Conservation (phyloP, 257 asterid genomes). For the Plantago elongata region DNA sequence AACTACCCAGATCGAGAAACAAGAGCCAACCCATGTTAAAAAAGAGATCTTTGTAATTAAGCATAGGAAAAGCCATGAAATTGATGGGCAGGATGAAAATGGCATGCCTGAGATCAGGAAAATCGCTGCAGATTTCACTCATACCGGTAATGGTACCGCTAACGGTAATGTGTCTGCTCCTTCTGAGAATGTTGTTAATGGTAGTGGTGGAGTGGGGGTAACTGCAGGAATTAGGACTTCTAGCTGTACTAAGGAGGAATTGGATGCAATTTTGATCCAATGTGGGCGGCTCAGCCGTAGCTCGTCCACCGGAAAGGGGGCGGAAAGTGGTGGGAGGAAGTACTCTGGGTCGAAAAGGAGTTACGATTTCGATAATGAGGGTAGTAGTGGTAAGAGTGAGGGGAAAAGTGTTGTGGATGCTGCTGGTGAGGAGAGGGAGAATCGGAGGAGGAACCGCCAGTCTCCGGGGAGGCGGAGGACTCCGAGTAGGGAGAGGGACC, state of each 20-base stretch:
- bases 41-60: slow-evolving; percentile 70
- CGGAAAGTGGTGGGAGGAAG: slow-evolving; percentile 47
- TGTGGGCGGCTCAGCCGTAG: slow-evolving; percentile 97
- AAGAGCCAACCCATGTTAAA: slow-evolving; percentile 42
- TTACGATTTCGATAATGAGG: slow-evolving; percentile 74
- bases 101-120: slow-evolving; percentile 22
- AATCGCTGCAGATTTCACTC: slow-evolving; percentile 12
- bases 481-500: slow-evolving; percentile 89
- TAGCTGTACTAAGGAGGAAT: slow-evolving; percentile 90
- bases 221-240: slow-evolving; percentile 70
- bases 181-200: slow-evolving; percentile 5
- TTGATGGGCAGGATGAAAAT: slow-evolving; percentile 34
- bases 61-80: slow-evolving; percentile 78
- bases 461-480: slow-evolving; percentile 74
- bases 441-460: slow-evolving; percentile 10
- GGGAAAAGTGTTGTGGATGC: slow-evolving; percentile 24
- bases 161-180: background rate
- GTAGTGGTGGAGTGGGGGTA: slow-evolving; percentile 4
- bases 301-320: slow-evolving; percentile 68
- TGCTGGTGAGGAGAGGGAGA: slow-evolving; percentile 28
- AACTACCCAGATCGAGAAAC: slow-evolving; percentile 34
- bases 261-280: slow-evolving; percentile 91
- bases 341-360: slow-evolving; percentile 93
- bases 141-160: too few species aligned
- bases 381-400: slow-evolving; percentile 24